Evolutionary conservation across 202 grass and related monocot species (phyloP).

Genomic region (Panicum hallii): DNA sequence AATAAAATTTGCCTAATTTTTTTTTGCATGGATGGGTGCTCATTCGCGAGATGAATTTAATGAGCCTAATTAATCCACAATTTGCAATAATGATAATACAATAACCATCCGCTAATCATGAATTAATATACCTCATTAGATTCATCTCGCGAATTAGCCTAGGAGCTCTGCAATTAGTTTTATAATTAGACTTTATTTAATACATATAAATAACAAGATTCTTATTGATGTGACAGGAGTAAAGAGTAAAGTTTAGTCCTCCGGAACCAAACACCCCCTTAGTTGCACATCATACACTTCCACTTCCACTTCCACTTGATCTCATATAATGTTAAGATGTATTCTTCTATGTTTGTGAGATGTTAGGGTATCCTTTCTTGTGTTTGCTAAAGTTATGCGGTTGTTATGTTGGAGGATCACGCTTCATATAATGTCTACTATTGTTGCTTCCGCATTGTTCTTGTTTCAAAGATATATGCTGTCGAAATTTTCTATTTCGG

Average conservation of each 20-base stretch:
- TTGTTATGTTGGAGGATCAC: neutral
- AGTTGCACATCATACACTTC: no score
- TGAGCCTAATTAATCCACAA: no score
- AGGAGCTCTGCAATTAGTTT: neutral
- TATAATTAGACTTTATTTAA: neutral
- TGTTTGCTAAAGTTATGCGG: neutral
- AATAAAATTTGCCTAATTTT: neutral
- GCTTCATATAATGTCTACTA: neutral
- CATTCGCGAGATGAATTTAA: no score
- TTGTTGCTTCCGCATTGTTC: neutral
- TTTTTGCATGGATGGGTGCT: no score
- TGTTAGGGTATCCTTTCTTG: neutral
- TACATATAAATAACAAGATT: no score
- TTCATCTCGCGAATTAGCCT: neutral
- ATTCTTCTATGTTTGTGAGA: neutral
- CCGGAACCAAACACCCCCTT: no score
- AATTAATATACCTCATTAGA: no score
- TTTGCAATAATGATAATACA: no score
- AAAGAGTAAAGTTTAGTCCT: neutral
- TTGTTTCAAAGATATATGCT: no score
- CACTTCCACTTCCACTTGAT: no score
- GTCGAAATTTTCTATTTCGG: neutral
- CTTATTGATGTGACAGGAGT: neutral
- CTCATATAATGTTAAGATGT: neutral
- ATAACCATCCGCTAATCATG: no score